These are phyloP conservation scores for Kodamaea fukazawae DNA, from an alignment of 805 yeast species.

Conservation along the genomic window DNA sequence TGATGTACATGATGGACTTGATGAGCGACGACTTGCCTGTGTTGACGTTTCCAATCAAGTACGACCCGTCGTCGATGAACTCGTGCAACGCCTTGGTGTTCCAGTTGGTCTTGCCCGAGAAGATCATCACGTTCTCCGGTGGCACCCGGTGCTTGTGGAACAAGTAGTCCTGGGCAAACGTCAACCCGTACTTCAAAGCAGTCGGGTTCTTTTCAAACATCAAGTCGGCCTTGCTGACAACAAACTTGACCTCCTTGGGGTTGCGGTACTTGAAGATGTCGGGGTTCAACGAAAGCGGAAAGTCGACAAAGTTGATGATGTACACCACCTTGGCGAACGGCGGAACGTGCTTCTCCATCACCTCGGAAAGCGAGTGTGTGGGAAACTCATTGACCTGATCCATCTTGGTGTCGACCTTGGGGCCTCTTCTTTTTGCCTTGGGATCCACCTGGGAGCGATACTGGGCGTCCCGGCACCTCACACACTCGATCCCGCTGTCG, in stretches of 20 bases:
- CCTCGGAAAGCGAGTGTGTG: constrained; percentile 16
- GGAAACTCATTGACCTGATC: constrained; percentile 36
- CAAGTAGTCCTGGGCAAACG: constrained; percentile 36
- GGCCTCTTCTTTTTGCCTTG: background rate
- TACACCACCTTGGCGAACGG: constrained; percentile 49
- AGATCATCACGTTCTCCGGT: constrained; percentile 42
- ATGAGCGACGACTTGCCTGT: constrained; percentile 68
- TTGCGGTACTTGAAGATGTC: constrained; percentile 32
- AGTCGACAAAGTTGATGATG: constrained; percentile 65
- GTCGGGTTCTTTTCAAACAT: constrained; percentile 32
- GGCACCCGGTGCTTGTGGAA: constrained; percentile 28
- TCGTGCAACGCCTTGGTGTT: constrained; percentile 38
- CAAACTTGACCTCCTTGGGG: constrained; percentile 35
- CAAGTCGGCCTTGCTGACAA: constrained; percentile 45
- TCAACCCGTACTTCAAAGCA: constrained; percentile 24
- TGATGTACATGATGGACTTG: constrained; percentile 38
- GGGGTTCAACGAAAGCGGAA: constrained; percentile 58
- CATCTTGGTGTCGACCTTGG: constrained; percentile 26
- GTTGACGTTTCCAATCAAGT: constrained; percentile 64
- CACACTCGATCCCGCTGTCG: constrained; percentile 37
- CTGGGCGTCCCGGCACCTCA: constrained; percentile 54
- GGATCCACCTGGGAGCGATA: constrained; percentile 30
- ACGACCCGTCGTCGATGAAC: constrained; percentile 39
- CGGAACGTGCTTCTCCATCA: constrained; percentile 36
- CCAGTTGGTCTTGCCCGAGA: constrained; percentile 57